Conservation (phyloP, 495 filamentous ascomycete species). For the Cryomyces minteri region DNA sequence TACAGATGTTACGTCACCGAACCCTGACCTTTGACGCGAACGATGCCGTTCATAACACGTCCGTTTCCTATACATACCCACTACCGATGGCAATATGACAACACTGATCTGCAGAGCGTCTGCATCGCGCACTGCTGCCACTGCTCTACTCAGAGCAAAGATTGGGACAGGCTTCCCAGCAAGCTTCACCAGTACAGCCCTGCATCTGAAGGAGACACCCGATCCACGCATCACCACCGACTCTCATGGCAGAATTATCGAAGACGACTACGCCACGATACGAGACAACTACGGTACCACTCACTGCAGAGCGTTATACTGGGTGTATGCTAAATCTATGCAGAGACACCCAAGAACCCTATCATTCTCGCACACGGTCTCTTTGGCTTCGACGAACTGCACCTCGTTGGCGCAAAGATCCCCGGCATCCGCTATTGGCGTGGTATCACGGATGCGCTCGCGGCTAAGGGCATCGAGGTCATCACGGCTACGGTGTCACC, state of each 20-base stretch:
- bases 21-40: too few relatives aligned
- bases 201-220: too few relatives aligned
- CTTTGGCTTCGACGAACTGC: slow-evolving; percentile 76
- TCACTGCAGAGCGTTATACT: not conserved
- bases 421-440: slow-evolving; percentile 83
- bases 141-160: too few relatives aligned
- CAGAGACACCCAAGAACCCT: slow-evolving; percentile 31
- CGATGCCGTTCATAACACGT: too few relatives aligned
- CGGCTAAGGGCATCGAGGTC: slow-evolving; percentile 53
- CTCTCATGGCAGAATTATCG: slow-evolving; percentile 25
- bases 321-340: not conserved
- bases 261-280: slow-evolving; percentile 58
- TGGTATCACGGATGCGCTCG: slow-evolving; percentile 66
- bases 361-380: slow-evolving; percentile 81
- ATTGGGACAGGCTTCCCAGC: too few relatives aligned
- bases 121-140: too few relatives aligned
- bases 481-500: slow-evolving; percentile 69
- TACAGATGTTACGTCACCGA: too few relatives aligned
- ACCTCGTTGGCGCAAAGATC: slow-evolving; percentile 45
- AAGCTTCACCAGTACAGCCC: too few relatives aligned
- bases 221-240: too few relatives aligned
- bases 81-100: too few relatives aligned
- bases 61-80: too few relatives aligned
- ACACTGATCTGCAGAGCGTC: too few relatives aligned
- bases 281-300: slow-evolving; percentile 48